Percentiles rank a stretch among this genome's conserved stretches.
Evolutionary conservation across 306 rosid genomes (phyloP).

Genomic region (Cercis canadensis): DNA sequence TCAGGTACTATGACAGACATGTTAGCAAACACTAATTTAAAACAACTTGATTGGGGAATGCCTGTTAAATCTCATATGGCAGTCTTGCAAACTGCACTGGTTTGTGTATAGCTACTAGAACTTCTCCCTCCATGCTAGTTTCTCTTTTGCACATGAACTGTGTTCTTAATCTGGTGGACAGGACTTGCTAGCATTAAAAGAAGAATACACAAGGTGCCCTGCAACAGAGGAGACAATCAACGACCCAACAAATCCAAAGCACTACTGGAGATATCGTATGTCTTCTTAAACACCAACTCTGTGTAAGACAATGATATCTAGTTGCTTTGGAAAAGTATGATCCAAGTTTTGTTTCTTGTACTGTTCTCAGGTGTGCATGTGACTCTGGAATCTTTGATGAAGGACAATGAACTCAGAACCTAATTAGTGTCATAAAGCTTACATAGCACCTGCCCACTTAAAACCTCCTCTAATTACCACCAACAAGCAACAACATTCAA

Average conservation of each 20-base stretch:
- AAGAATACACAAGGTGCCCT: slow-evolving; percentile 77
- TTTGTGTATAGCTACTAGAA: neutral
- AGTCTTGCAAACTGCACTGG: slow-evolving; percentile 6
- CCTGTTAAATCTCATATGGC: neutral
- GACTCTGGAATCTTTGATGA: slow-evolving; percentile 72
- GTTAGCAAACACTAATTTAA: no score
- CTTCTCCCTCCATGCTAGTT: neutral
- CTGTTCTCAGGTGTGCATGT: slow-evolving; percentile 76
- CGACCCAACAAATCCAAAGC: slow-evolving; percentile 96
- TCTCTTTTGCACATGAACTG: no score
- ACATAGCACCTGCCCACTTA: no score
- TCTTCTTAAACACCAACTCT: slow-evolving; percentile 17
- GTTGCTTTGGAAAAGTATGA: neutral
- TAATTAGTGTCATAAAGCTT: no score
- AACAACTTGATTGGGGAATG: neutral
- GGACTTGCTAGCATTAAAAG: slow-evolving; percentile 91
- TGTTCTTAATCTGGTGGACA: slow-evolving; percentile 41
- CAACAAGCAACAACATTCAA: no score
- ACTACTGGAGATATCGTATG: slow-evolving; percentile 98
- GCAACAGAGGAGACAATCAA: slow-evolving; percentile 92
- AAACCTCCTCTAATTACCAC: no score
- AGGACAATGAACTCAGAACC: slow-evolving; percentile 68
- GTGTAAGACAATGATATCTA: neutral
- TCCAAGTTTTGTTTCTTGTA: slow-evolving; percentile 14
- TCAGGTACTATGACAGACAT: no score